Conservation (phyloP, 2,329 filamentous ascomycete genomes). For the Ophiocordyceps robertsii region DNA sequence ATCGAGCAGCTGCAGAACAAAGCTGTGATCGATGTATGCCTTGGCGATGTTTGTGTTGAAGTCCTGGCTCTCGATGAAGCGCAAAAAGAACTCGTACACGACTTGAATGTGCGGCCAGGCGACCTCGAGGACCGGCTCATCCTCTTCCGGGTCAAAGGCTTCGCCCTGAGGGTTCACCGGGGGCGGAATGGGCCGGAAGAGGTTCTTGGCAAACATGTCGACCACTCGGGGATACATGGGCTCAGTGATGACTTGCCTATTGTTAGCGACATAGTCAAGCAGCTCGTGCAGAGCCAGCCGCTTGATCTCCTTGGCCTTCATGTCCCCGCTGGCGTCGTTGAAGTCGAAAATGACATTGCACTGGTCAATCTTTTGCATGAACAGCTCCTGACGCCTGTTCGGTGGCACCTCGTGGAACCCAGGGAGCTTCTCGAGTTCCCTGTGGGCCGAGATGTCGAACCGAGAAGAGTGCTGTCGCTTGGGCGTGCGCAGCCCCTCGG, state of each 20-base stretch:
- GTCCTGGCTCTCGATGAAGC: constrained; percentile 98
- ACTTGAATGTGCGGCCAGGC: constrained; percentile 99
- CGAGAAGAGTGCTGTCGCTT: constrained; percentile 95
- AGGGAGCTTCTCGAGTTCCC: constrained; percentile 91
- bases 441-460: constrained; percentile 94
- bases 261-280: constrained; percentile 96
- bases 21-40: constrained; percentile 95
- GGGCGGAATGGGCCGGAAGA: constrained; percentile 92
- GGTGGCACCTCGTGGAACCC: constrained; percentile 97
- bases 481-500: constrained; percentile 86
- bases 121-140: constrained; percentile 93
- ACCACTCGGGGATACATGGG: constrained; percentile 98
- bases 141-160: constrained; percentile 96
- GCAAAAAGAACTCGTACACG: constrained; percentile 97
- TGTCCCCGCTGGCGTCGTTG: constrained; percentile 93
- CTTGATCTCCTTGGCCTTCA: constrained; percentile 99
- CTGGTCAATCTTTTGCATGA: constrained; percentile 99
- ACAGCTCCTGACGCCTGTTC: constrained; percentile 86
- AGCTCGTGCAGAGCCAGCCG: constrained; percentile 88
- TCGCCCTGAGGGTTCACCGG: constrained; percentile 97
- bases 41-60: constrained; percentile 99
- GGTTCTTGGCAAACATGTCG: constrained; percentile 98
- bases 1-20: constrained; percentile 92
- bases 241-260: constrained; percentile 94
- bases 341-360: constrained; percentile 99